Base-by-base conservation (phyloP, 2,329 filamentous ascomycete species). In the Aaosphaeria pasadenensis region DNA sequence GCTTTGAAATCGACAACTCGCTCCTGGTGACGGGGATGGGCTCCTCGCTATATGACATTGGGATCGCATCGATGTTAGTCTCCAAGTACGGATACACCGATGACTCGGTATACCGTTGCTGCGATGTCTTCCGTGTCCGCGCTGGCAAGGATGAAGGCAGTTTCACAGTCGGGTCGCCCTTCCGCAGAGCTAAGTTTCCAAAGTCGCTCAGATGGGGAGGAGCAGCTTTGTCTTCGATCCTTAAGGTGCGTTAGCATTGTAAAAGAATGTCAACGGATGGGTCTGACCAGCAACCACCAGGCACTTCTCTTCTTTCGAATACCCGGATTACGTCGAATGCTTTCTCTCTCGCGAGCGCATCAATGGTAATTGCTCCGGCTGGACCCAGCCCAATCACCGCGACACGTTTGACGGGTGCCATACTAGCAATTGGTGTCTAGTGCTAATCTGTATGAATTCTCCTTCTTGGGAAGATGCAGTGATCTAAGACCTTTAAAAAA, bases 381-480 rank as follows among this genome's bases (percentile, higher is more conserved):
- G 83, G 83, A 5, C 83, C 83, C 3, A 81, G 75, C 5, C 83
- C 83, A 55, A 86, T 82, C 5, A 86, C 75, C 13, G 82, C 83
- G 9, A 86, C 76, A 11, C 74, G 54, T 43, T 60, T 62, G 17
- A 55, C 48, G n/a, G 43, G 43, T 56, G 59, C 60, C 39, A 35
- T 42, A 7, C 2, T 36, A 9, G n/a, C 9, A 36, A 36, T 36
- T 24, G 17, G 17, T 24, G 17, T 24, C 17, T 24, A 11, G 17
- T 42, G 11, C 17, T 30, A 28, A 41, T 11, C 42, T 11, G 24
- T 11, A 42, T 7, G 5, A 29, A 24, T 24, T 24, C 17, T 24
- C 17, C 17, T 24, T 24, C 17, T 24, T 24, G 2, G 17, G 17
- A 3, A 24, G 17, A 3, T 24, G 17, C 17, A 24, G 17, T 24